Evolutionary conservation across 768 basidiomycete genomes (phyloP), one percentile per base, ranked within the genome.

Genomic region (Kondoa malvinella): DNA sequence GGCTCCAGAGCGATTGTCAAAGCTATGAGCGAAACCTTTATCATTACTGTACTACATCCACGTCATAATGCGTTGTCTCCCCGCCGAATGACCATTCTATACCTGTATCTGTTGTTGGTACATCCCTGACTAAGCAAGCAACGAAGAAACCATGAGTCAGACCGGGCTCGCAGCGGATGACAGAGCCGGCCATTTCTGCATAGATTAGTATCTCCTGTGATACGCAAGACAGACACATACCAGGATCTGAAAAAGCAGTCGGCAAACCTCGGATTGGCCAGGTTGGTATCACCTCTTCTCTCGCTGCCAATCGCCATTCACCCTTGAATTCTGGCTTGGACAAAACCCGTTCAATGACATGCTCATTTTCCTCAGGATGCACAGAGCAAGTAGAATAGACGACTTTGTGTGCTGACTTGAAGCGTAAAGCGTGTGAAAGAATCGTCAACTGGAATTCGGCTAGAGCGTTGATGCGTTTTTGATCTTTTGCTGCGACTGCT

Each of bases 341-440:
- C 58, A 97, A 81, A 2, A 86, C 86, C 66, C 83, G 80, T 4
- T 83, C 79, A 8, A 96, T 88, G 67, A 97, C 95, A 68, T 85
- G 84, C 76, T 99, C 95, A 77, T 99, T 92, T 75, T 99, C 95
- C 56, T 82, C 82, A 16, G 87, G 83, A 77, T 96, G 87, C 60
- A 95, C 80, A 70, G 91, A 95, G 76, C 94, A 99, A n/a, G 95
- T 99, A 27, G 92, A 97, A 77, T 99, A 97, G 30, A 92, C 92
- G 73, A 99, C 89, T 72, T 83, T 84, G 68, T 81, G 77, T 34
- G 85, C 88, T 56, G 81, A 80, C 1, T 89, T 86, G 77, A 92
- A 97, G 78, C 85, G 86, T 87, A 99, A 92, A 21, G 95, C 94
- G 75, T 97, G 95, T 75, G 83, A 84, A 73, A 97, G 84, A 84